These are phyloP conservation scores for Begonia peltatifolia DNA, from an alignment of 306 rosid genomes.

Conservation along the genomic window DNA sequence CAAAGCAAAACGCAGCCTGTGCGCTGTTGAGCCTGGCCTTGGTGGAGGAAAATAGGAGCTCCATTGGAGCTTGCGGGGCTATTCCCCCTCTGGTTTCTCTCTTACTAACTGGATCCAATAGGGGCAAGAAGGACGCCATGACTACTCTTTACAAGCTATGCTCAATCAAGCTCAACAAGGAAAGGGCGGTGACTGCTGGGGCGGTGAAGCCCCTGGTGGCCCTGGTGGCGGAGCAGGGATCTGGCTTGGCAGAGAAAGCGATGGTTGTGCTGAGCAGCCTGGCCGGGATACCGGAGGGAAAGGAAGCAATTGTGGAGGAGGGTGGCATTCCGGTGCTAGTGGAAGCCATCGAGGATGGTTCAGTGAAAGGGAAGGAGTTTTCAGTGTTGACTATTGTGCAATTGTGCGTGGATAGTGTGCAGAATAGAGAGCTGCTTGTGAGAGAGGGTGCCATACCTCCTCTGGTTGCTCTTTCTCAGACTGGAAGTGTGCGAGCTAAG, in stretches of 20 bases:
- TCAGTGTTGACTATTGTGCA: no score
- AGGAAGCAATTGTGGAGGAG: slow-evolving; percentile 61
- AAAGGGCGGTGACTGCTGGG: slow-evolving; percentile 68
- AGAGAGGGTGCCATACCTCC: no score
- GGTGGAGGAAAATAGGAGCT: slow-evolving; percentile 57
- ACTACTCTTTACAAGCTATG: slow-evolving; percentile 71
- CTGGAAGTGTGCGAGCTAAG: no score
- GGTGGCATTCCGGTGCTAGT: slow-evolving; percentile 69
- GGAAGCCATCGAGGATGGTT: slow-evolving; percentile 3
- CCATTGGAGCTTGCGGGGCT: slow-evolving; percentile 73
- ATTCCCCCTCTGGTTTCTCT: slow-evolving; percentile 62
- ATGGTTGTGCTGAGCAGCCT: slow-evolving; percentile 14
- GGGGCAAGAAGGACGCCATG: slow-evolving; percentile 70
- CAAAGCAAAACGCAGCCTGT: slow-evolving; percentile 86
- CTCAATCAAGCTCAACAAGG: slow-evolving; percentile 54
- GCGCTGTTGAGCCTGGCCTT: slow-evolving; percentile 63
- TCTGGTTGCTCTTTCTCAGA: no score
- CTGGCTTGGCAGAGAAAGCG: slow-evolving; percentile 75
- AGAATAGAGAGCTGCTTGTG: no score
- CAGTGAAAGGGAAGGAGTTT: no score
- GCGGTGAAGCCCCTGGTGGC: slow-evolving; percentile 67
- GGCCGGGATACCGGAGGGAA: slow-evolving; percentile 50
- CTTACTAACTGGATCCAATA: slow-evolving; percentile 35
- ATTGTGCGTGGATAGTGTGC: no score
- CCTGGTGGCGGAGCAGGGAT: slow-evolving; percentile 67